Base-by-base conservation (phyloP, 352 stramenopile species). In the Poterioochromonas sp. region DNA sequence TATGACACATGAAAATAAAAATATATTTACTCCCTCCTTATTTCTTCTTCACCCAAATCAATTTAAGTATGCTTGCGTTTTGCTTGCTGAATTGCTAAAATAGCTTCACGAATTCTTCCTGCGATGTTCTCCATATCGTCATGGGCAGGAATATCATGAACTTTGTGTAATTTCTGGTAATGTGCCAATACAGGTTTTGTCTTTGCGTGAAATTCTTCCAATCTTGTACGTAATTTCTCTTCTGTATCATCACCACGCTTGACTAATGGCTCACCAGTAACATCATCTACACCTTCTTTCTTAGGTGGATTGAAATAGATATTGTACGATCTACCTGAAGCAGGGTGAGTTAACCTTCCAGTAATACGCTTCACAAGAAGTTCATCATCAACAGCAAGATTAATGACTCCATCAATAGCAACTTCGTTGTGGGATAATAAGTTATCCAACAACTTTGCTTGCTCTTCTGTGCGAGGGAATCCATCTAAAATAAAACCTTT, bases 401-500 rank as follows among this genome's bases (percentile, higher is more conserved):
- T 92, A 18, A 96, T 82, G 0, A 95, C 90, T 76, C 86, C 87
- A 83, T 95, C 89, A 44, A 89, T 90, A 76, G 87, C 87, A 74
- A 96, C 90, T 68, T 93, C 82, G 29, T 95, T 89, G 0, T 94
- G 81, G 20, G 88, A 85, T 39, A 99, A 88, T 89, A 98, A 95
- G 82, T 96, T 92, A 83, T 99, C 94, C 41, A 99, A 89, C 84
- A 95, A 95, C 85, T 98, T 80, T 22, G 96, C 95, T 88, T 99
- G 96, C 73, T 92, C 89, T 49, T 96, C 90, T 39, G 96, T 99
- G 80, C 96, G 93, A 69, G 96, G 96, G 86, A 99, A 99, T 62
- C 96, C 96, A 84, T 99, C 96, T 12, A 99, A 87, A 83, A 99
- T 98, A 84, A 99, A 99, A 43, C 96, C 96, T 83, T 96, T 96